Base-by-base conservation (phyloP, 2,329 filamentous ascomycete genomes). In the Ploettnerulaceae sp. region DNA sequence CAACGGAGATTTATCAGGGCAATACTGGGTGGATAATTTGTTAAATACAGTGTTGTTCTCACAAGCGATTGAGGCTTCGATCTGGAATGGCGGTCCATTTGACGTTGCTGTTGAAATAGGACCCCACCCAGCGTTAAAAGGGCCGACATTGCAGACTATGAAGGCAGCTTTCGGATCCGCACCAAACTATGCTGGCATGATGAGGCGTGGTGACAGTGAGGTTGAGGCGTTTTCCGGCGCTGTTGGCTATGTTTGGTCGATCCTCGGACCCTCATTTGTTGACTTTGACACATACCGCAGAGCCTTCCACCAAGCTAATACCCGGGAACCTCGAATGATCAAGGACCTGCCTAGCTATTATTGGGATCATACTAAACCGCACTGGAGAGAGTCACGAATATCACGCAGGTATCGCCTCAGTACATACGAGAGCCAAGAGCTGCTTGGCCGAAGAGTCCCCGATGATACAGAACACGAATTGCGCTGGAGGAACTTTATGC, bases 11-110 rank as follows among this genome's bases (percentile, higher is more conserved):
- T 15, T 36, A 7, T 4, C 9, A 6, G 18, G 4, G 5, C 35
- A 24, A 20, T 46, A 46, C 34, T 46, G 43, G 43, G 26, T 29
- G 9, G 43, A 38, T 9, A 46, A 46, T 34, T 38, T 46, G 43
- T 17, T 38, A 7, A 22, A 39, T 9, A 48, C 66, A 1, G 73
- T 76, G 5, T 59, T 66, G 6, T 76, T 72, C 49, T 53, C 64
- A 7, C 53, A 59, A 5, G 72, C 71, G 0, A 49, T 75, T 5
- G 35, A 40, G 22, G 41, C 52, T 4, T 25, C 53, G 22, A 11
- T 31, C 3, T 22, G 37, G 20, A 11, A 34, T 4, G 31, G 26
- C 5, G 31, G 18, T 8, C 39, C 33, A 4, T 49, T 52, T 15
- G 47, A 54, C 9, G 7, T 54, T 6, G 47, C 33, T 5, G n/a